These are phyloP conservation scores for Edaphochlamys debaryana DNA, from an alignment of 139 green algal genomes.

Conservation along the genomic window DNA sequence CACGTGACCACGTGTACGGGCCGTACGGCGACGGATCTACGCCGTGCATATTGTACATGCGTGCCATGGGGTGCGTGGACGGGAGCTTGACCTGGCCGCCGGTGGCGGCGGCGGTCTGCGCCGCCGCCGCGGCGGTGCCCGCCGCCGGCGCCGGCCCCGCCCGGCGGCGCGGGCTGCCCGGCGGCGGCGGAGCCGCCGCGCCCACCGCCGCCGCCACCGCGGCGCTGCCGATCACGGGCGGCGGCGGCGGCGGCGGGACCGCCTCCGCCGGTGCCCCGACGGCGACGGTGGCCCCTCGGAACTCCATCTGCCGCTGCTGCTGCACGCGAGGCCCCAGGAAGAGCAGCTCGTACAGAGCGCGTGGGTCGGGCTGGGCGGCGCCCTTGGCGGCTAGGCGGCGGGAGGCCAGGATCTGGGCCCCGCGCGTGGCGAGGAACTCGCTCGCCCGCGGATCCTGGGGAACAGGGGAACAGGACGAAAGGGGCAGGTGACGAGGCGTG, in stretches of 20 bases:
- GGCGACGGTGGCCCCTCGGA: neutral
- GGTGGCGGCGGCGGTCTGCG: neutral
- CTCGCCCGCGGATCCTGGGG: neutral
- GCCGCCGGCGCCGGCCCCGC: too few relatives aligned
- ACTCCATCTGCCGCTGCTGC: neutral
- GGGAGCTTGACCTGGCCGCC: neutral
- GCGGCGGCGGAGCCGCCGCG: too few relatives aligned
- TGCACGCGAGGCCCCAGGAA: constrained; percentile 12
- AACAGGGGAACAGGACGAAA: neutral
- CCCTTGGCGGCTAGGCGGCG: constrained; percentile 15
- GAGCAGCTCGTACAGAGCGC: constrained; percentile 35
- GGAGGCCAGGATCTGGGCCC: neutral
- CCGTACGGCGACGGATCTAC: neutral
- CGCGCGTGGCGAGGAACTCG: constrained; percentile 8
- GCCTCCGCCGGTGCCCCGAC: too few relatives aligned
- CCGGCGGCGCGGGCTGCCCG: neutral
- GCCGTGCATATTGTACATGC: constrained; percentile 13
- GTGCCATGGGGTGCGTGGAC: neutral
- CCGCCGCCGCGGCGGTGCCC: neutral
- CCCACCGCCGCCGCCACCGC: too few relatives aligned
- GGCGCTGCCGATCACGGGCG: too few relatives aligned
- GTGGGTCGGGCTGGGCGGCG: constrained; percentile 23
- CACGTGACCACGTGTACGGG: neutral
- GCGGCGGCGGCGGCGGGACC: neutral
- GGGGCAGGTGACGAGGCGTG: neutral